A percentile compares a stretch with the other conserved stretches of the same genome.
Evolutionary conservation across 2,329 filamentous ascomycete genomes (phyloP).

Genomic region (Aspergillus neotritici): DNA sequence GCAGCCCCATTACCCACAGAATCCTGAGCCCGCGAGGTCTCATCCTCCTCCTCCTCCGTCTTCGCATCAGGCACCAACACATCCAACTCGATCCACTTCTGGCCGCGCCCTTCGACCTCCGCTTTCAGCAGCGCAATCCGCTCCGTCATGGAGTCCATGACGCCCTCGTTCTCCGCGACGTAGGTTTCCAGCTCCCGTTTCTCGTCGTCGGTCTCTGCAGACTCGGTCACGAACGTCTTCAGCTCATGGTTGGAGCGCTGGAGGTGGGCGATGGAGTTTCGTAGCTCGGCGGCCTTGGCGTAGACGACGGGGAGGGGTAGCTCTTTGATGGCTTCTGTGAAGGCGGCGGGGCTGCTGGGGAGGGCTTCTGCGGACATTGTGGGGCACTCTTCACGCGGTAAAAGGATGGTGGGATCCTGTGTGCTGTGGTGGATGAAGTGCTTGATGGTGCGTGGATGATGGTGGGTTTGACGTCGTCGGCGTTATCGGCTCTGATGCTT

Average conservation of each 20-base stretch:
- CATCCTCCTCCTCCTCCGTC: conserved; percentile 1
- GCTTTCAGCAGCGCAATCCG: conserved; percentile 48
- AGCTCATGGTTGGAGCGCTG: conserved; percentile 53
- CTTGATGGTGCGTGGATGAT: no score
- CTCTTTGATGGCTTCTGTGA: conserved; percentile 52
- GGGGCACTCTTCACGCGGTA: background rate
- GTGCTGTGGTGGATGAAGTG: background rate
- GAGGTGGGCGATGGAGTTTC: conserved; percentile 56
- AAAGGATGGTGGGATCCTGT: background rate
- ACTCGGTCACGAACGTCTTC: conserved; percentile 45
- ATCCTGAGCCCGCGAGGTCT: background rate
- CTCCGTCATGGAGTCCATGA: conserved; percentile 52
- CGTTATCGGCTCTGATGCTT: no score
- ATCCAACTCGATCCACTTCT: conserved; percentile 45
- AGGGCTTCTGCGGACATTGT: conserved; percentile 46
- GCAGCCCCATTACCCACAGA: conserved; percentile 18
- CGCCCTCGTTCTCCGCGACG: conserved; percentile 53
- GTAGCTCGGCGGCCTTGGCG: conserved; percentile 56
- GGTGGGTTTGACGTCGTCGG: no score
- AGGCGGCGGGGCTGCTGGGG: conserved; percentile 48
- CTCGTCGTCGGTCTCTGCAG: conserved; percentile 48
- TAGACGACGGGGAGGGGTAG: conserved; percentile 56
- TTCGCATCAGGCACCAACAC: conserved; percentile 16
- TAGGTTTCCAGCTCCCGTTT: conserved; percentile 31
- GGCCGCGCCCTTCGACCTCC: conserved; percentile 51